A percentile compares a stretch with the other conserved stretches of the same genome.
Conservation (phyloP, 305 asterid genomes). For the Fraxinus nigra region DNA sequence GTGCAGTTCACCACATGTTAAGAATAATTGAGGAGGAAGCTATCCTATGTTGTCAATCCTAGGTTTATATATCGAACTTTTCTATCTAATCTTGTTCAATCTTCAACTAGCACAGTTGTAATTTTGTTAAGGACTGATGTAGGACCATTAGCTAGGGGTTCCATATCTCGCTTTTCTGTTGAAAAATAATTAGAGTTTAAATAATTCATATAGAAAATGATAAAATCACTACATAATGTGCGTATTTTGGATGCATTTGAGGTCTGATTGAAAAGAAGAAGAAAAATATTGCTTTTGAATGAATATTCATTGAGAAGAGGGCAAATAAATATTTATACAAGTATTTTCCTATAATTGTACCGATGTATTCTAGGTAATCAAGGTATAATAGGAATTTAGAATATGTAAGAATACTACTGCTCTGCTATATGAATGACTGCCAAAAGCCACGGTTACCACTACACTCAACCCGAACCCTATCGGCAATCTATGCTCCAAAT, state of each 20-base stretch:
- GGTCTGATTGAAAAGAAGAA: not conserved
- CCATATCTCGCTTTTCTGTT: not conserved
- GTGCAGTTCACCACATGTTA: conserved; percentile 81
- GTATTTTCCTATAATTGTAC: too few species aligned
- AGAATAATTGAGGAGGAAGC: conserved; percentile 86
- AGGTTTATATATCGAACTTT: not conserved
- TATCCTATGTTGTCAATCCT: conserved; percentile 45
- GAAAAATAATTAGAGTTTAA: not conserved
- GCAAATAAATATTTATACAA: too few species aligned
- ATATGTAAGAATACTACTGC: too few species aligned
- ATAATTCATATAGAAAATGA: not conserved
- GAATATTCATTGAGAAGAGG: too few species aligned
- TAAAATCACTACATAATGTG: not conserved
- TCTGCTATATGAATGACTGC: too few species aligned
- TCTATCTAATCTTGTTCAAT: not conserved
- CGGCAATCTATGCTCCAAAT: too few species aligned
- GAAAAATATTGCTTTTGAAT: too few species aligned
- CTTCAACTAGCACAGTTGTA: not conserved
- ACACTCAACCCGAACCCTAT: too few species aligned
- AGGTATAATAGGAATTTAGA: too few species aligned
- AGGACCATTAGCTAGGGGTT: not conserved
- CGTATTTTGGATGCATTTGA: not conserved
- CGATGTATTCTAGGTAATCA: too few species aligned
- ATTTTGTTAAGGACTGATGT: conserved; percentile 3
- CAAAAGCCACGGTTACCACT: too few species aligned